Conservation (phyloP, 192 early-diverging fungal genomes). For the Haplosporangium gracile region DNA sequence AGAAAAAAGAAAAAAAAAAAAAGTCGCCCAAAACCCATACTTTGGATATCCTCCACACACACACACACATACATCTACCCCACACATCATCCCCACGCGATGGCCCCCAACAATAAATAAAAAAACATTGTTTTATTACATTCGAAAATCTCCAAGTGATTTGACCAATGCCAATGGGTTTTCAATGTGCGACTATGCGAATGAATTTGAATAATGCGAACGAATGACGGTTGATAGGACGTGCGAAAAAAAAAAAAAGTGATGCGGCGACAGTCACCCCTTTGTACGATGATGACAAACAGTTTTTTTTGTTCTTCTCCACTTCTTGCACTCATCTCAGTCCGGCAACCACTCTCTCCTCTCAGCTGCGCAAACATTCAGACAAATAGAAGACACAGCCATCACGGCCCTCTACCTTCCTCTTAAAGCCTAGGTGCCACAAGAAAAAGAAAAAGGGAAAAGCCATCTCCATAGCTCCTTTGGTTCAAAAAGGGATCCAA, state of each 20-base stretch:
- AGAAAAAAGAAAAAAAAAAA: not conserved
- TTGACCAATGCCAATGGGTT: not conserved
- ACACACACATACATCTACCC: not conserved
- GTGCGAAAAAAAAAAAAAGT: not conserved
- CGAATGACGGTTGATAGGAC: too few relatives aligned
- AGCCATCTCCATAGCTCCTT: too few relatives aligned
- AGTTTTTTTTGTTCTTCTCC: not conserved
- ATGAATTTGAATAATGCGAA: not conserved
- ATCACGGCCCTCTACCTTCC: not conserved
- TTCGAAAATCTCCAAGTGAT: not conserved
- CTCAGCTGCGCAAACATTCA: not conserved
- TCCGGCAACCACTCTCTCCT: not conserved
- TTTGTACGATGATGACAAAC: not conserved
- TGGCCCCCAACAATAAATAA: slow-evolving; percentile 13
- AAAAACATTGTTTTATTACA: not conserved
- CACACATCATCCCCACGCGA: slow-evolving; percentile 6
- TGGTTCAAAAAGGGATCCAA: too few relatives aligned
- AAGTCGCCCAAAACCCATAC: slow-evolving; percentile 21
- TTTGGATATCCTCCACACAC: slow-evolving; percentile 49
- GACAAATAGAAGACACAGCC: not conserved
- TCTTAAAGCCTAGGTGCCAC: not conserved
- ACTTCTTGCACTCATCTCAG: not conserved
- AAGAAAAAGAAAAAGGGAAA: not conserved
- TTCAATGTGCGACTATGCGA: not conserved
- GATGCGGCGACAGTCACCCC: not conserved